These are phyloP conservation scores for Cryphonectria japonica DNA, from an alignment of 2,329 filamentous ascomycete species.

Conservation along the genomic window DNA sequence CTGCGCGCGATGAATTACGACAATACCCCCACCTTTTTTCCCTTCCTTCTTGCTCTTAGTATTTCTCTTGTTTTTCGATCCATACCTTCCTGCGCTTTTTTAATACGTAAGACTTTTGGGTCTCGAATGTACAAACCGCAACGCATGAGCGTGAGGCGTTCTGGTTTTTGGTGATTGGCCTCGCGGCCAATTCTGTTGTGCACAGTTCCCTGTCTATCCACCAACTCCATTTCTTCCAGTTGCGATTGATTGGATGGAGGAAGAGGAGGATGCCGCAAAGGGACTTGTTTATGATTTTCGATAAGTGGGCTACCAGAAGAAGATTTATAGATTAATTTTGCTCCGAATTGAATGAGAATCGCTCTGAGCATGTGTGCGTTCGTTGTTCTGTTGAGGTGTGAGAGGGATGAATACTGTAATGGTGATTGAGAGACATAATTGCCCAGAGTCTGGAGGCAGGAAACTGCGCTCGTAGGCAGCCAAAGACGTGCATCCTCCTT, in stretches of 20 bases:
- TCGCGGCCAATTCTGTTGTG: not conserved
- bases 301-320: not conserved
- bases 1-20: slow-evolving; percentile 28
- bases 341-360: not conserved
- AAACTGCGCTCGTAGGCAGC: too few relatives aligned
- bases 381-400: not conserved
- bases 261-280: not conserved
- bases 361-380: not conserved
- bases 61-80: not conserved
- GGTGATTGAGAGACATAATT: too few relatives aligned
- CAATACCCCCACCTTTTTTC: slow-evolving; percentile 24
- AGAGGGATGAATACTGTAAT: not conserved
- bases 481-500: not conserved
- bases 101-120: slow-evolving; percentile 8
- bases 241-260: not conserved
- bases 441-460: too few relatives aligned
- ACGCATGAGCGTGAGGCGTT: slow-evolving; percentile 29
- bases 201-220: not conserved
- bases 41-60: not conserved
- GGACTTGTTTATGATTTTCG: not conserved
- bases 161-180: not conserved
- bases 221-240: not conserved
- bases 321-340: not conserved
- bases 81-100: not conserved
- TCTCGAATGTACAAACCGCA: slow-evolving; percentile 15